Evolutionary conservation across 1,139 yeast species (phyloP).

Genomic region (Kluyveromyces sp.): DNA sequence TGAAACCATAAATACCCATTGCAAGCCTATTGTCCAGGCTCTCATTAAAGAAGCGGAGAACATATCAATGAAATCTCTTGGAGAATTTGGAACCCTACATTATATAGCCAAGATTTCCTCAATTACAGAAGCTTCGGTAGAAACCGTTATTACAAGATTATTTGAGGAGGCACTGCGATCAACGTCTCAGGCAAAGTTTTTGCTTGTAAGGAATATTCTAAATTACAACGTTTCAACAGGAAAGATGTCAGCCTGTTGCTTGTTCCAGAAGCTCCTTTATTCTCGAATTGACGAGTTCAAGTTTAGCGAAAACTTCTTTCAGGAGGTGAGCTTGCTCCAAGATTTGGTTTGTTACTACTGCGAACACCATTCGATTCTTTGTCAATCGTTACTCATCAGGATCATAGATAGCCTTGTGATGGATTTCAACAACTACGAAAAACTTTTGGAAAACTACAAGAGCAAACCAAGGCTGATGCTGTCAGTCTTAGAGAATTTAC

Average conservation of each 20-base stretch:
- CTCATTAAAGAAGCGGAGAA: background rate
- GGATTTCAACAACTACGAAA: background rate
- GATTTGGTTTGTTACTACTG: background rate
- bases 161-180: background rate
- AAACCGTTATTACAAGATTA: background rate
- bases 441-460: background rate
- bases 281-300: background rate
- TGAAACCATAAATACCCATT: background rate
- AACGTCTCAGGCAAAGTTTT: background rate
- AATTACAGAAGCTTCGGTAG: background rate
- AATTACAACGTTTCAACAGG: conserved; percentile 1
- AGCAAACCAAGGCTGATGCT: background rate
- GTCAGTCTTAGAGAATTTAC: background rate
- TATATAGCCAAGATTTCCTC: background rate
- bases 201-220: conserved; percentile 1
- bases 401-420: background rate
- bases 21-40: background rate
- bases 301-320: background rate
- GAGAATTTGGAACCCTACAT: background rate
- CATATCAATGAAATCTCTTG: background rate
- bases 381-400: background rate
- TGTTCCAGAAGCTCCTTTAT: background rate
- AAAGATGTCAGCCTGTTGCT: background rate
- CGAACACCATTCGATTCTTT: background rate
- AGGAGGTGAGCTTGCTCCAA: background rate